phyloP scores from a whole-genome alignment of 2,329 filamentous ascomycete genomes.

The Clathrospora elynae region DNA sequence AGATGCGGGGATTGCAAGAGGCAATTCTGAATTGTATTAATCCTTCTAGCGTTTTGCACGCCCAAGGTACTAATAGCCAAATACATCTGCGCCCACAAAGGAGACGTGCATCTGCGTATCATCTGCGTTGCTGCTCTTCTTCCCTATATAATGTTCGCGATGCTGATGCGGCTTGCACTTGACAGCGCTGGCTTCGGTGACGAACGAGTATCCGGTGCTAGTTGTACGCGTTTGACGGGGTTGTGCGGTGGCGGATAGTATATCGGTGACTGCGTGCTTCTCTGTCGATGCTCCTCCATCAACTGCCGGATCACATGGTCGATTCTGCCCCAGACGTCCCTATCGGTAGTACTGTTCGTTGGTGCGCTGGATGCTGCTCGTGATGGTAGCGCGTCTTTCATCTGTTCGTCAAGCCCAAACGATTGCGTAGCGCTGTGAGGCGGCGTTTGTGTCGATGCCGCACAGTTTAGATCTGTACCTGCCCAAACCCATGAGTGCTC shows the following conservation, averaged over 20 bases:
- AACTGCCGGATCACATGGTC: conserved; percentile 67
- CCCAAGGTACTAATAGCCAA: not conserved
- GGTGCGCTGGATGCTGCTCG: conserved; percentile 59
- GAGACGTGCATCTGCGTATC: not conserved
- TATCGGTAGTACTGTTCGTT: conserved; percentile 66
- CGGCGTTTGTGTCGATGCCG: conserved; percentile 9
- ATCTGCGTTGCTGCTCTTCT: not conserved
- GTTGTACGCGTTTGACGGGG: conserved; percentile 45
- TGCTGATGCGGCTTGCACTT: conserved; percentile 53
- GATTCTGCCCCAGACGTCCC: conserved; percentile 80
- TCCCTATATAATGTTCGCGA: conserved; percentile 51
- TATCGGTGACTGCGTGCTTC: conserved; percentile 27
- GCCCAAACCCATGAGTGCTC: conserved; percentile 84
- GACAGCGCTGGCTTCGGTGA: conserved; percentile 34
- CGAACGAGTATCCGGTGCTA: conserved; percentile 33
- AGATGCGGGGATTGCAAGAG: too few species aligned
- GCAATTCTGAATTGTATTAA: too few species aligned
- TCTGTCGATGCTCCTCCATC: conserved; percentile 52
- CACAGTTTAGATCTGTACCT: conserved; percentile 48
- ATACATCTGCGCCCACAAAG: not conserved
- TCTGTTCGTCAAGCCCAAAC: conserved; percentile 31
- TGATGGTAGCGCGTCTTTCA: conserved; percentile 52
- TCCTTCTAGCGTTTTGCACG: too few species aligned
- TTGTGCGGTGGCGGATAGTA: conserved; percentile 49
- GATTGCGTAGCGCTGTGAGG: conserved; percentile 14